Evolutionary conservation across 2,329 filamentous ascomycete species (phyloP).

Genomic region (Scedosporium minutisporum): DNA sequence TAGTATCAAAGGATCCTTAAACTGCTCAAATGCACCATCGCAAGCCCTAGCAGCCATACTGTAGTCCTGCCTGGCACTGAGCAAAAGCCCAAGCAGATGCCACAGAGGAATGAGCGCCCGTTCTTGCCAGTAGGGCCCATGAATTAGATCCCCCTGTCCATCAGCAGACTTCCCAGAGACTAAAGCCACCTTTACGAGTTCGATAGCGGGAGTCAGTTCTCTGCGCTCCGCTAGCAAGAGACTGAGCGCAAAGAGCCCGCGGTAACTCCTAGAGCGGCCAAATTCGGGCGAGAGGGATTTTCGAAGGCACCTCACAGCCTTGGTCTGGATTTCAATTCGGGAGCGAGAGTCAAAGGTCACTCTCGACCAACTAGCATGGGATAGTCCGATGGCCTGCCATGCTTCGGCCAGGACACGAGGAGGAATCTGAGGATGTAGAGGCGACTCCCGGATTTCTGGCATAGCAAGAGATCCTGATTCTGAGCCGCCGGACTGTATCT

Average conservation of each 20-base stretch:
- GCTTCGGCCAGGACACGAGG: slow-evolving; percentile 56
- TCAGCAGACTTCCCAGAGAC: slow-evolving; percentile 44
- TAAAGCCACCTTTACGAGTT: slow-evolving; percentile 69
- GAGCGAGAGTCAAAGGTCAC: slow-evolving; percentile 66
- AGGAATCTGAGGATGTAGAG: slow-evolving; percentile 37
- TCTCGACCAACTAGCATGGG: slow-evolving; percentile 78
- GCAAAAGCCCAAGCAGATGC: slow-evolving; percentile 79
- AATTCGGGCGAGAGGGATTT: slow-evolving; percentile 61
- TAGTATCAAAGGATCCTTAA: slow-evolving; percentile 59
- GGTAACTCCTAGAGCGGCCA: slow-evolving; percentile 57
- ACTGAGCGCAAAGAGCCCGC: slow-evolving; percentile 71
- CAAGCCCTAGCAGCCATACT: slow-evolving; percentile 71
- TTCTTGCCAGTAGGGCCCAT: slow-evolving; percentile 51
- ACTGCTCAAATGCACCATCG: slow-evolving; percentile 85
- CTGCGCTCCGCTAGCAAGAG: slow-evolving; percentile 82
- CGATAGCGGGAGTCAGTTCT: slow-evolving; percentile 70
- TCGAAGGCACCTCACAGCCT: slow-evolving; percentile 67
- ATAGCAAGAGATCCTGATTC: slow-evolving; percentile 8
- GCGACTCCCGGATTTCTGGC: slow-evolving; percentile 20
- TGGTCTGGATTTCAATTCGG: slow-evolving; percentile 63
- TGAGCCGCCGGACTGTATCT: slow-evolving; percentile 12
- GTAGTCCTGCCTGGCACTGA: slow-evolving; percentile 82
- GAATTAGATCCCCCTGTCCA: slow-evolving; percentile 31
- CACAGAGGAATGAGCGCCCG: slow-evolving; percentile 67
- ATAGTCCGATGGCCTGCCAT: slow-evolving; percentile 78